Evolutionary conservation across 495 filamentous ascomycete species (phyloP), one percentile per base, ranked within the genome.

Genomic region (Talaromyces stipitatus): DNA sequence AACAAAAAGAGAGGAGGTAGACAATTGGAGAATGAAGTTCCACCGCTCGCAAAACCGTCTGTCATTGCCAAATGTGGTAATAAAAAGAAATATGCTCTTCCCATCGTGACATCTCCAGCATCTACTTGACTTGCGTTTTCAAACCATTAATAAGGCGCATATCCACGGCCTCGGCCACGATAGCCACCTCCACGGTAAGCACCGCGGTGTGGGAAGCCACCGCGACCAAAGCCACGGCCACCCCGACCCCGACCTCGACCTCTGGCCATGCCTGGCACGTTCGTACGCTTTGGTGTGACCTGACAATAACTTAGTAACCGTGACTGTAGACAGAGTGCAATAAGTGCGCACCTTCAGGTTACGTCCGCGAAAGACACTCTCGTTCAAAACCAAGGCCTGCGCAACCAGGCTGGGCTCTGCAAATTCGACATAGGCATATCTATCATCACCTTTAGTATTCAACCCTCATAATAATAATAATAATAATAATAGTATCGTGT

Each of bases 351-450:
- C 95, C 85, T 99, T 97, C 62, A 99, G 81, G 65, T 90, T 92
- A 59, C 95, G 83, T 52, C 91, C 94, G 60, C 92, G 90, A 72
- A 99, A 96, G 58, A 95, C 83, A 70, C 91, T 97, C 70, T 97
- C 95, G 65, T 99, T 97, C 60, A 99, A 75, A 16, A 96, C 90
- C 51, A 99, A 81, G 11, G 95, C 95, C 69, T 95, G 89, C 23
- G 89, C 89, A 55, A 99, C 92, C 28, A 96, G 79, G 69, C 85
- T 90, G 27, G 95, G 94, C 72, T 99, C 95, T 16, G 90, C 87
- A 64, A 99, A 99, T 71, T 99, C 95, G 56, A 99, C 95, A 72
- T 99, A 99, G 62, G 95, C 95, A 72, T 99, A 99, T 28, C 92
- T 97, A 72, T 62, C n/a, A 41, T 0, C 16, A 16, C 36, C 9